A percentile compares a stretch with the other conserved stretches of the same genome.
Conservation (phyloP, 2,329 filamentous ascomycete species). For the Penicillium sp. region DNA sequence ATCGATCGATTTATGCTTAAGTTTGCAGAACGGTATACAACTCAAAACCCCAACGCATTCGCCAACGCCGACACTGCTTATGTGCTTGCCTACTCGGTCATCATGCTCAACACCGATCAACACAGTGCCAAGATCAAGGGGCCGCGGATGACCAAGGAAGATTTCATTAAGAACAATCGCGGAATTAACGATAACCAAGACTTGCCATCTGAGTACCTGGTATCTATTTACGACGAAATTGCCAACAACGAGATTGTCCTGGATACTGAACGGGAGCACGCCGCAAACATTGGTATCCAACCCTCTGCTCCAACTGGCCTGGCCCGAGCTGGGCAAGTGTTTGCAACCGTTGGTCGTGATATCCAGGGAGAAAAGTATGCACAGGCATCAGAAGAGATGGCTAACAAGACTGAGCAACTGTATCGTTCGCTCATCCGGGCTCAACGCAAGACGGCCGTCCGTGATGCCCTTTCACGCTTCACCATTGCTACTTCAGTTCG, state of each 20-base stretch:
- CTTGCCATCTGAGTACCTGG: slow-evolving; percentile 87
- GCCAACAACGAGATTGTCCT: slow-evolving; percentile 88
- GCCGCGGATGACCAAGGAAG: slow-evolving; percentile 87
- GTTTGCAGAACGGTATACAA: slow-evolving; percentile 93
- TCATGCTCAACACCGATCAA: slow-evolving; percentile 92
- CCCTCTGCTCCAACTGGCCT: slow-evolving; percentile 64
- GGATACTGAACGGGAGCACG: slow-evolving; percentile 85
- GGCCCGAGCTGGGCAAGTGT: slow-evolving; percentile 79
- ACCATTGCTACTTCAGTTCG: slow-evolving; percentile 92
- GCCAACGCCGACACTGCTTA: slow-evolving; percentile 98
- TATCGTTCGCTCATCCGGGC: slow-evolving; percentile 92
- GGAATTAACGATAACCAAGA: slow-evolving; percentile 97
- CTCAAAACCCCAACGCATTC: slow-evolving; percentile 93
- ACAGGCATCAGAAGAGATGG: slow-evolving; percentile 94
- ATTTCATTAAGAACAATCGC: slow-evolving; percentile 98
- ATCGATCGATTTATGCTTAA: slow-evolving; percentile 99
- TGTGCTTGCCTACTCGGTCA: slow-evolving; percentile 92
- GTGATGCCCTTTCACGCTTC: slow-evolving; percentile 67
- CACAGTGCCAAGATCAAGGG: slow-evolving; percentile 83
- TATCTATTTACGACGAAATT: slow-evolving; percentile 90
- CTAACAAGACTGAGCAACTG: slow-evolving; percentile 74
- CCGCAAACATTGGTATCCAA: slow-evolving; percentile 71
- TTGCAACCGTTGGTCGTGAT: slow-evolving; percentile 89
- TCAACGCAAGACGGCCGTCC: slow-evolving; percentile 76
- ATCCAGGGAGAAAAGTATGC: slow-evolving; percentile 89